Base-by-base conservation (phyloP, 176 grass and related monocot species). In the Oryza longistaminata region DNA sequence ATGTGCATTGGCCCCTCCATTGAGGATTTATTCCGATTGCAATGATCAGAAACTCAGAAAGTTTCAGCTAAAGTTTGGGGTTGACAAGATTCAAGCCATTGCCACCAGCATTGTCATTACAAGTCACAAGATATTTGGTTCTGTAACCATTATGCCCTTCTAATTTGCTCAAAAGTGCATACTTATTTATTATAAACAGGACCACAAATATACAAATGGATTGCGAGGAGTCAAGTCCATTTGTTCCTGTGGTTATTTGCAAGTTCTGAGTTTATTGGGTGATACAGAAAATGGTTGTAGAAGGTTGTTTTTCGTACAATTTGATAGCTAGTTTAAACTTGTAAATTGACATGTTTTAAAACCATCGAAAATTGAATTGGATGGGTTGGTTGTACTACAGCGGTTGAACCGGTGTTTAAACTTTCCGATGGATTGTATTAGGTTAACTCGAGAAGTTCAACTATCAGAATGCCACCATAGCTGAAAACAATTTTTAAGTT, bases 1-100 rank as follows among this genome's bases (percentile, higher is more conserved):
- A 66, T 93, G 60, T 87, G 85, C 52, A 83, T 95, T 43, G 91
- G 89, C 33, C 93, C 93, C 70, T 84, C 66, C 14, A 79, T 98
- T 19, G 85, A 89, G 72, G 83, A 87, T 72, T 92, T 98, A 12
- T 98, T 95, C 81, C 22, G 64, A 5, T 61, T 90, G 65, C 53
- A 75, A 9, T 86, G 62, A 87, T 74, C 22, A 48, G 85, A 65
- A 50, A 34, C 22, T 62, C 12, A 40, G 80, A 83, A 27, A 79
- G 31, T n/a, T 52, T 42, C 70, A 53, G 22, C 14, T 87, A 75
- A 10, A 81, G 48, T 50, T 87, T 53, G 70, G 83, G 67, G 52
- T 75, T 82, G 48, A 53, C 55, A 73, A 78, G 40, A 48, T 48
- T 48, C 13, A 64, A 43, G 15, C 69, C 61, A 11, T 16, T 15